Evolutionary conservation across 208 protist species (phyloP), one percentile per base, ranked within the genome.

Genomic region (Acanthamoeba lugdunensis): DNA sequence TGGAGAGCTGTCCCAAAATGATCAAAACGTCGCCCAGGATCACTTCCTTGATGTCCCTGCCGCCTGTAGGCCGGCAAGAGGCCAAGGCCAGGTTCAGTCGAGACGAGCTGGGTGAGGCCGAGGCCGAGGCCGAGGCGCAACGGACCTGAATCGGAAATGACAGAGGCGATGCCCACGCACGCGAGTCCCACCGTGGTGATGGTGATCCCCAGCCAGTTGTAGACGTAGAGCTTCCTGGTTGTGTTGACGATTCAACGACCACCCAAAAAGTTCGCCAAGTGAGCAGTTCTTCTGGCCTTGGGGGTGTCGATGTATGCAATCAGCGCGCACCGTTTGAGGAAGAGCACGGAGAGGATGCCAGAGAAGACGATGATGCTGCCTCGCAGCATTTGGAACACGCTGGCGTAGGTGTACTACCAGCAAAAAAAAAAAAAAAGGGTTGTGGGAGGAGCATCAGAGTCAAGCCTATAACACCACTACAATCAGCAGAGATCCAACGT

Each of bases 351-450:
- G 23, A 91, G 85, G 63, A 91, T 73, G 52, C 85, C 85, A 2
- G 85, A 75, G 63, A 91, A 91, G 41, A 91, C 85, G 61, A 91
- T 91, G 58, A 91, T 91, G 30, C 61, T 75, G 30, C 85, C 85
- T 48, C 85, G 54, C 21, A 91, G 85, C 85, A 91, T 91, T 41
- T 91, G 85, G 61, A 67, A 91, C 54, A 91, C 85, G 85, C 61
- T 75, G 7, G 85, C 85, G 25, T 91, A 91, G 33, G 63, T 91
- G n/a, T 75, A 91, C 79, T 87, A 50, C 14, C 14, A 25, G 8
- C 11, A 13, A 18, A 8, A 25, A 30, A 18, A 18, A 0, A 14
- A 16, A 48, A 45, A 33, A 25, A n/a, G 2, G 37, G 37, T 41
- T 41, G 37, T 18, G 8, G 58, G 8, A n/a, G 0, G 58, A 8